Conservation (phyloP, 148 eudicot species). For the Vaccinium myrtillus region DNA sequence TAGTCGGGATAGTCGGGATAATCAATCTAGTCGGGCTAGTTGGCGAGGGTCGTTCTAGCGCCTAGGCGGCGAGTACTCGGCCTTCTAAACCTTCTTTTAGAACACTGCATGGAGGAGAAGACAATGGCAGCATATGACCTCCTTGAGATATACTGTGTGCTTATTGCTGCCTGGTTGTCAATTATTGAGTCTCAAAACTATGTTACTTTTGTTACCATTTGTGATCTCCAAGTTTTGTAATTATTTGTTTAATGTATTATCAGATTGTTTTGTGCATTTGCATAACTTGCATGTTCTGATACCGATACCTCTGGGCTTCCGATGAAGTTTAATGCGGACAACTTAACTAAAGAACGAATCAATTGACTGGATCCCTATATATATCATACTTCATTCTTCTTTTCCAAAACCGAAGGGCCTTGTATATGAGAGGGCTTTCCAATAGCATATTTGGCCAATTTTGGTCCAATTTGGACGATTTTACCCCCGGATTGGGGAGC, state of each 20-base stretch:
- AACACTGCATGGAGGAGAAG: constrained; percentile 96
- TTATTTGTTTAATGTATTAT: not conserved
- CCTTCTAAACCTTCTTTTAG: no score
- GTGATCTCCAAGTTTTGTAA: not conserved
- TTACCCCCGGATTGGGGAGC: no score
- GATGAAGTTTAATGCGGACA: not conserved
- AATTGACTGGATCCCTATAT: not conserved
- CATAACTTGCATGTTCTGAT: not conserved
- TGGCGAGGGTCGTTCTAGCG: no score
- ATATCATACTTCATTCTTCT: not conserved
- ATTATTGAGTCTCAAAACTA: constrained; percentile 95
- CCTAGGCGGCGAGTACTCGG: no score
- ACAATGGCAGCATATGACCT: constrained; percentile 80
- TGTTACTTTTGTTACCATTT: constrained; percentile 15
- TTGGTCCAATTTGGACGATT: no score
- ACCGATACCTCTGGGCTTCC: not conserved
- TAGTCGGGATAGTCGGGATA: no score
- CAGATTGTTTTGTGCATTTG: not conserved
- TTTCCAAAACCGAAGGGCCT: not conserved
- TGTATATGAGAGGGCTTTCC: no score
- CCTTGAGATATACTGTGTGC: constrained; percentile 83
- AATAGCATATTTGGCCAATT: no score
- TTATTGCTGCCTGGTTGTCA: constrained; percentile 78
- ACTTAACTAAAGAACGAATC: not conserved
- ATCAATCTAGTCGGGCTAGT: no score